A percentile compares a stretch with the other conserved stretches of the same genome.
Conservation (phyloP, 768 basidiomycete species). For the Pholiota microspora region DNA sequence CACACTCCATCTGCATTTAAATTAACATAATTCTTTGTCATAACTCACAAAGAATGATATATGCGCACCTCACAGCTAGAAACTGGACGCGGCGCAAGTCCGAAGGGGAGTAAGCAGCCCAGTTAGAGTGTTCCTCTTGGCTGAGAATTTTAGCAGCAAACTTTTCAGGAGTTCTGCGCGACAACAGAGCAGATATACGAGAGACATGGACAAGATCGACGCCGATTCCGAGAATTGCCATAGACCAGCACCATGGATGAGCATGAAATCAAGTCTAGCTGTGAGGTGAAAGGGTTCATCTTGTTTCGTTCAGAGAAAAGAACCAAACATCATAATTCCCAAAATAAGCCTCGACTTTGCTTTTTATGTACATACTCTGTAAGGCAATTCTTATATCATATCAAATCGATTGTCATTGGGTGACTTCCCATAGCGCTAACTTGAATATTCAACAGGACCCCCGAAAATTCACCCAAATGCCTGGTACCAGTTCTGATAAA, state of each 20-base stretch:
- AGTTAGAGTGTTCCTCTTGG: conserved; percentile 40
- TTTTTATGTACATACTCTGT: no score
- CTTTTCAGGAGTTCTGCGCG: conserved; percentile 40
- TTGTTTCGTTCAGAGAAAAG: conserved; percentile 12
- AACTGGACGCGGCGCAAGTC: conserved; percentile 39
- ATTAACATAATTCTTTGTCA: not conserved
- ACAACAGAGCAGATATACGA: conserved; percentile 56
- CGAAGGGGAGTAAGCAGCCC: conserved; percentile 27
- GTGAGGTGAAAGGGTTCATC: not conserved
- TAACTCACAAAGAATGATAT: not conserved
- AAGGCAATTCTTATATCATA: no score
- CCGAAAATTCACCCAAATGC: no score
- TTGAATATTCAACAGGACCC: no score
- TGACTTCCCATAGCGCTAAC: no score
- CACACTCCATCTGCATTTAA: conserved; percentile 66
- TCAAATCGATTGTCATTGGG: no score
- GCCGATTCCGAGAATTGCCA: conserved; percentile 73
- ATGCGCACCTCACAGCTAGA: conserved; percentile 65
- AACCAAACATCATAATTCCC: conserved; percentile 16
- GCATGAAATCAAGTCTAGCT: no score
- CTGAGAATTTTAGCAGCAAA: conserved; percentile 69
- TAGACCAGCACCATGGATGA: conserved; percentile 21
- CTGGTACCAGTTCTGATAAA: no score
- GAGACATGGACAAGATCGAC: conserved; percentile 72
- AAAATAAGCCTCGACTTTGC: no score